Evolutionary conservation across 306 rosid species (phyloP).

Genomic region (Vicia faba): DNA sequence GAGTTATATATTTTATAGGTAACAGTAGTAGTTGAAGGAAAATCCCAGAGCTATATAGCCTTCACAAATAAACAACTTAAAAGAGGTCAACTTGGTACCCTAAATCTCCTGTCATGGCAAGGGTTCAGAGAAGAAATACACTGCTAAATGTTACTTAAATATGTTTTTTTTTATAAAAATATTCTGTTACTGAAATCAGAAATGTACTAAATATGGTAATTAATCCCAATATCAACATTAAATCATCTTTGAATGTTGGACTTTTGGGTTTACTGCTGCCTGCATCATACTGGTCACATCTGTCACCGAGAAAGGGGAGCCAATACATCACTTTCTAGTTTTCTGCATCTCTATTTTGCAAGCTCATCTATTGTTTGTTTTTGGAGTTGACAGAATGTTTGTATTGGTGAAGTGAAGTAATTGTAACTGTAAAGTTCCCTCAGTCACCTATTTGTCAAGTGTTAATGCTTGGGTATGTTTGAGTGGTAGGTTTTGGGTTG

Average conservation of each 20-base stretch:
- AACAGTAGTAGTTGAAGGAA: constrained; percentile 4
- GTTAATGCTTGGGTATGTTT: constrained; percentile 12
- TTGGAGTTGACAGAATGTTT: constrained; percentile 17
- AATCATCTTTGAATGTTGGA: neutral
- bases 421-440: neutral
- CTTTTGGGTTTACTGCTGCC: neutral
- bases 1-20: neutral
- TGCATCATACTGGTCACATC: constrained; percentile 8
- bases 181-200: neutral
- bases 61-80: constrained; percentile 3
- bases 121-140: constrained; percentile 2
- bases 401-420: constrained; percentile 12
- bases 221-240: constrained; percentile 6
- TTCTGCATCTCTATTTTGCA: constrained; percentile 7
- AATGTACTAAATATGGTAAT: neutral
- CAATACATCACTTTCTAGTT: constrained; percentile 18
- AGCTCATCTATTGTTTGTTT: constrained; percentile 15
- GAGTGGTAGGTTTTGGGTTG: constrained; percentile 10
- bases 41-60: neutral
- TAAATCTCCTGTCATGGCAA: neutral
- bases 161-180: neutral
- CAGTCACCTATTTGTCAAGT: constrained; percentile 3
- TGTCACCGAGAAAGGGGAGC: constrained; percentile 15
- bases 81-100: neutral
- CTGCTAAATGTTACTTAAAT: neutral